Conservation (phyloP, 371 early-diverging fungal species). For the Mortierella sp. region DNA sequence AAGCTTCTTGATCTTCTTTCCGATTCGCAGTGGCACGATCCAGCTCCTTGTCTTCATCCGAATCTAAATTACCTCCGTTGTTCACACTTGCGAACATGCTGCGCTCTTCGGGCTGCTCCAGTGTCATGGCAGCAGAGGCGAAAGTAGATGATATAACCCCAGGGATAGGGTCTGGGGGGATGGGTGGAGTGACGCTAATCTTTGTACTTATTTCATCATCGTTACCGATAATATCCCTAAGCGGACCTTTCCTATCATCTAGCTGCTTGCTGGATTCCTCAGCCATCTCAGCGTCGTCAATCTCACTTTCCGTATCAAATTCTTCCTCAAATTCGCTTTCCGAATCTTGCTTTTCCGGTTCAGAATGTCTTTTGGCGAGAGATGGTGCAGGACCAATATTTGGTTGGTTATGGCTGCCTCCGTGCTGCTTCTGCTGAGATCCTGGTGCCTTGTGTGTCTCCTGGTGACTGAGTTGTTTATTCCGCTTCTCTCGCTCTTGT, state of each 20-base stretch:
- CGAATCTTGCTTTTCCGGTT: not conserved
- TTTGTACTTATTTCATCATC: constrained; percentile 17
- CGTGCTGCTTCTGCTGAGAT: not conserved
- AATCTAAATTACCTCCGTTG: constrained; percentile 26
- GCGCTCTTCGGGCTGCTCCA: constrained; percentile 42
- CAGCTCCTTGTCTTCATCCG: constrained; percentile 24
- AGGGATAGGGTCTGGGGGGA: constrained; percentile 29
- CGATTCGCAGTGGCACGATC: constrained; percentile 25
- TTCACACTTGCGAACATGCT: constrained; percentile 27
- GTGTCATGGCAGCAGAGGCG: constrained; percentile 37
- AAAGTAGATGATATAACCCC: constrained; percentile 25
- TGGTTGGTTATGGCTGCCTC: not conserved
- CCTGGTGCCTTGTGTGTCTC: not conserved
- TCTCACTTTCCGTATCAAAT: constrained; percentile 54
- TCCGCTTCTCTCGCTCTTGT: constrained; percentile 2
- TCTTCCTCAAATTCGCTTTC: constrained; percentile 51
- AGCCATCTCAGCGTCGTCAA: constrained; percentile 23
- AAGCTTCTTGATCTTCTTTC: constrained; percentile 35
- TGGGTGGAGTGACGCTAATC: constrained; percentile 32
- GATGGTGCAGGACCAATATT: not conserved
- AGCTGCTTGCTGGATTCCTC: not conserved
- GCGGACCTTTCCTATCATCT: constrained; percentile 15
- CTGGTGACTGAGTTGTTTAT: not conserved
- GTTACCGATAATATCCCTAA: constrained; percentile 2
- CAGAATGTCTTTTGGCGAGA: not conserved